A percentile compares a stretch with the other conserved stretches of the same genome.
Evolutionary conservation across 441 rosid genomes (phyloP).

Genomic region (Gossypium trilobum): DNA sequence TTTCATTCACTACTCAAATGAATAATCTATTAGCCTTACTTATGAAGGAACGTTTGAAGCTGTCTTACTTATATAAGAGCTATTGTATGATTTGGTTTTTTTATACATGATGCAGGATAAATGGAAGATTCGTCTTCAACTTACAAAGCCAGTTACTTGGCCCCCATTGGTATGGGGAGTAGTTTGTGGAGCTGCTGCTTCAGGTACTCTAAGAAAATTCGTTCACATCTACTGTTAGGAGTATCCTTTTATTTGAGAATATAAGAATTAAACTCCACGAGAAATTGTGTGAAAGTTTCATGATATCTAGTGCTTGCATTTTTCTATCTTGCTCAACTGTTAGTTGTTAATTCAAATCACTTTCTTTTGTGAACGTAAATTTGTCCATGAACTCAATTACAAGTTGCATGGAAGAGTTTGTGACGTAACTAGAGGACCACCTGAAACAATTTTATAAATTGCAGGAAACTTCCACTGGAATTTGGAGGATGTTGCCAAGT

Average conservation of each 20-base stretch:
- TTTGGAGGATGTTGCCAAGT: slow-evolving; percentile 80
- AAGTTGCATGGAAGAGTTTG: not conserved
- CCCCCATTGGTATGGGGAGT: slow-evolving; percentile 96
- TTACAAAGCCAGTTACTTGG: slow-evolving; percentile 96
- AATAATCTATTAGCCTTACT: not conserved
- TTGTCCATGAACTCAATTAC: not conserved
- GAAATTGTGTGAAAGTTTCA: not conserved
- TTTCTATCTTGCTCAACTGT: not conserved
- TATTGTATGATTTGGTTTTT: not conserved
- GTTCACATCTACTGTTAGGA: not conserved
- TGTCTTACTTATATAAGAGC: not conserved
- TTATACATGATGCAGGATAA: slow-evolving; percentile 45
- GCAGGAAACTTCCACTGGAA: slow-evolving; percentile 94
- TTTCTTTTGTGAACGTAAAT: not conserved
- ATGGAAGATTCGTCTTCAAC: slow-evolving; percentile 98
- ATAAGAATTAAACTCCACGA: not conserved
- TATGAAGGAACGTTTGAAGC: not conserved
- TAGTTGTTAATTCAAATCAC: not conserved
- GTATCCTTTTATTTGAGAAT: not conserved
- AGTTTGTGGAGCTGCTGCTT: slow-evolving; percentile 97
- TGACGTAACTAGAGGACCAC: not conserved
- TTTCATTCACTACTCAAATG: not conserved
- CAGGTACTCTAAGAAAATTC: slow-evolving; percentile 41
- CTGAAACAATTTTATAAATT: slow-evolving; percentile 1
- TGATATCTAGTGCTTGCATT: not conserved